Conservation (phyloP, 352 stramenopile species). For the Hyaloperonospora brassicae region DNA sequence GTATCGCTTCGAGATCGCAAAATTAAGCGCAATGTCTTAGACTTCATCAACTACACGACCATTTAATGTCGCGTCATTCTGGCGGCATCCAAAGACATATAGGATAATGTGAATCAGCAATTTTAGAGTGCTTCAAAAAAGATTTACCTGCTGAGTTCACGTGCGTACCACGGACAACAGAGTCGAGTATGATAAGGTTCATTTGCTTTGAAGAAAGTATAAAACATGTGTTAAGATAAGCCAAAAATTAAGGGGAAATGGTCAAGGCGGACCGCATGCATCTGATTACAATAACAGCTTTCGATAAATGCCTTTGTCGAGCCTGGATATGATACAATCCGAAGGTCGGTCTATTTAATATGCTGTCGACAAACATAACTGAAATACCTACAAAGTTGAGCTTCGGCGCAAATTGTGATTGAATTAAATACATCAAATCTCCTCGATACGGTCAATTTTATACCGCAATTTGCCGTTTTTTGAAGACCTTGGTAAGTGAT, state of each 20-base stretch:
- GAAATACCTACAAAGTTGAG: too few species aligned
- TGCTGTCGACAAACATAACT: too few species aligned
- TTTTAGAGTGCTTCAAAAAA: neutral
- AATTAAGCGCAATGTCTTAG: neutral
- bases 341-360: too few species aligned
- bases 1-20: neutral
- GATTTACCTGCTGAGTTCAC: neutral
- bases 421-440: too few species aligned
- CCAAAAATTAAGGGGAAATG: neutral
- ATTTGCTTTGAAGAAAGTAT: neutral
- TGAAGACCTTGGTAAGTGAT: too few species aligned
- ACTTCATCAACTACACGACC: neutral
- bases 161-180: neutral
- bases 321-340: too few species aligned
- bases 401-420: too few species aligned
- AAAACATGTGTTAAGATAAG: neutral
- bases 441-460: too few species aligned
- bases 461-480: too few species aligned
- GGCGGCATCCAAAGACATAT: neutral
- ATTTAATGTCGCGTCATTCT: slow-evolving; percentile 1
- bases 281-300: too few species aligned
- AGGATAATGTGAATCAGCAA: neutral
- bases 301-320: too few species aligned
- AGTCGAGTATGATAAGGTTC: neutral
- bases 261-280: too few species aligned